Conservation (phyloP, 257 asterid genomes). For the Echites panduratus region DNA sequence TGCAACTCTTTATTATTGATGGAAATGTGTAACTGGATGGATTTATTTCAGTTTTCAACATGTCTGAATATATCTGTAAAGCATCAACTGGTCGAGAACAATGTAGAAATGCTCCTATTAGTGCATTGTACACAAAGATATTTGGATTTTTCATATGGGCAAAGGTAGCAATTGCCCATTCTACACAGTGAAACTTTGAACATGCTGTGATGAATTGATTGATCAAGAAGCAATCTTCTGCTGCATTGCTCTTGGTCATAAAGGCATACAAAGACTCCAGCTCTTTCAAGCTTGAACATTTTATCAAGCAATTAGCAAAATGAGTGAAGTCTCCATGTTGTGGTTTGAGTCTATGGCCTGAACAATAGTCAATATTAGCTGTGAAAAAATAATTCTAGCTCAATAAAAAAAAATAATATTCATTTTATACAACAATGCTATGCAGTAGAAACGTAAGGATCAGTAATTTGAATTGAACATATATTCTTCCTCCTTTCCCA, state of each 20-base stretch:
- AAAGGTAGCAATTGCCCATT: conserved; percentile 47
- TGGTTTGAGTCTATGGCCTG: conserved; percentile 6
- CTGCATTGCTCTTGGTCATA: conserved; percentile 42
- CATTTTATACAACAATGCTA: too few species aligned
- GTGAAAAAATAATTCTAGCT: background rate
- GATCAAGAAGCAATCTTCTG: conserved; percentile 60
- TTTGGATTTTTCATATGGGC: conserved; percentile 40
- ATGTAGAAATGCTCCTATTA: conserved; percentile 45
- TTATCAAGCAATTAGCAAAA: conserved; percentile 32
- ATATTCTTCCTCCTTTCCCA: too few species aligned
- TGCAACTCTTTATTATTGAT: conserved; percentile 52
- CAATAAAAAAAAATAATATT: too few species aligned
- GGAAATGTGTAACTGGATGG: conserved; percentile 66
- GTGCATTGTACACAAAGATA: conserved; percentile 52
- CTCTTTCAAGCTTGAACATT: conserved; percentile 45
- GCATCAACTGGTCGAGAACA: conserved; percentile 44
- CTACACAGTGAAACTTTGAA: conserved; percentile 32
- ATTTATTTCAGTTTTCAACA: conserved; percentile 44
- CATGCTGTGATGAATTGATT: conserved; percentile 65
- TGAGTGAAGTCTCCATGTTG: conserved; percentile 12
- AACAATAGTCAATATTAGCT: background rate
- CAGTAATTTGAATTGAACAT: too few species aligned
- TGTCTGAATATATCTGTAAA: conserved; percentile 31
- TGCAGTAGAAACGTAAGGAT: background rate
- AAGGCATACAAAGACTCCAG: conserved; percentile 49